Base-by-base conservation (phyloP, 441 rosid genomes). In the Omphalea diandra region DNA sequence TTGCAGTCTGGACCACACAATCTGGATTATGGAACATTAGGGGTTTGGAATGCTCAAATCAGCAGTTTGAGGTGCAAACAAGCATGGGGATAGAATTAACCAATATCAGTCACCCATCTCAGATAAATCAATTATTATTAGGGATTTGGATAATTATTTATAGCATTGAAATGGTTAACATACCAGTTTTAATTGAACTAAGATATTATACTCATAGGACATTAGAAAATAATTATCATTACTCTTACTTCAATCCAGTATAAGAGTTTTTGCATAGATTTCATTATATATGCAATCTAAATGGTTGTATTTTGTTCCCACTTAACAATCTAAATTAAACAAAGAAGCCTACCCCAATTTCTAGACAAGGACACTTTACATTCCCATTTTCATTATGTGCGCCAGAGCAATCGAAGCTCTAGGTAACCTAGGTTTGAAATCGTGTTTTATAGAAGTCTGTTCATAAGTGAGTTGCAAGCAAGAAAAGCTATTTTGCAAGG, bases 401-500 rank as follows among this genome's bases (percentile, higher is more conserved):
- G 33, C 7, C 53, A 27, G 2, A 55, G 35, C 17, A 27, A 50
- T 10, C 31, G 29, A 52, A 8, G 4, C 14, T 9, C 29, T 52
- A 22, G 56, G 3, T 52, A 52, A 55, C 33, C 33, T 27, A 55
- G 35, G 18, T 52, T 44, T 31, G 5, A 24, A 11, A n/a, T n/a
- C n/a, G 0, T 27, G 2, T 24, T 4, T 7, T 26, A 29, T 14
- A 7, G 12, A 38, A 41, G 5, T 40, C 26, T 62, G 29, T 62
- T 33, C 17, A n/a, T 11, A 26, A 5, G 6, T 62, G 26, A 24
- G 50, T 15, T 24, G n/a, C 50, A 62, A 36, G 66, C 66, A 62
- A 62, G 66, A 62, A 62, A 62, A 24, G 31, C 20, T 41, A 62
- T 40, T n/a, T 41, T 62, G 66, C 31, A 40, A 41, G 10, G 50